phyloP scores from a whole-genome alignment of 2,329 filamentous ascomycete species.

The Ophiostoma sp. region DNA sequence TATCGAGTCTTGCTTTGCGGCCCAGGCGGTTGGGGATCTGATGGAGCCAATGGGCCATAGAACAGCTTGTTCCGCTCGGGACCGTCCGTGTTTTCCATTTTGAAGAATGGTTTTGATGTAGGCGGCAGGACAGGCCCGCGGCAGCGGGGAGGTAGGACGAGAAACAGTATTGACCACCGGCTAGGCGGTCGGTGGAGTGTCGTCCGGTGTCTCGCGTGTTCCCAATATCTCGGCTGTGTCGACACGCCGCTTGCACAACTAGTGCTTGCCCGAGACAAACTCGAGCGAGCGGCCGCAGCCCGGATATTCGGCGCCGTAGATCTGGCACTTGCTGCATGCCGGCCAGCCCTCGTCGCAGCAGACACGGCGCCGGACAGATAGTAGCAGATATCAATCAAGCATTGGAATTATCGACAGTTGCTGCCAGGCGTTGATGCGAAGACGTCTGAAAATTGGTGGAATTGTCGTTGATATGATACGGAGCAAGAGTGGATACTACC shows the following conservation, averaged over 20 bases:
- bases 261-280: conserved; percentile 39
- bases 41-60: conserved; percentile 29
- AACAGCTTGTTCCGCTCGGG: conserved; percentile 18
- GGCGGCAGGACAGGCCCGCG: conserved; percentile 30
- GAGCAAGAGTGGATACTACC: background rate
- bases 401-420: background rate
- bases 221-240: background rate
- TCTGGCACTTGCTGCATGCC: conserved; percentile 37
- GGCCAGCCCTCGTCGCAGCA: conserved; percentile 45
- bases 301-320: conserved; percentile 34
- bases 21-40: conserved; percentile 33
- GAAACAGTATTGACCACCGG: background rate
- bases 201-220: background rate
- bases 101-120: conserved; percentile 33
- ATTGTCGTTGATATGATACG: background rate
- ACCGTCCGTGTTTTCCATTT: conserved; percentile 23
- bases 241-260: conserved; percentile 29
- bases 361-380: conserved; percentile 39
- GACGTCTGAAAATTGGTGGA: too few relatives aligned
- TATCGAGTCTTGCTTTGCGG: conserved; percentile 35
- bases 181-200: background rate
- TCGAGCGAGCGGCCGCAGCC: conserved; percentile 35
- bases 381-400: conserved; percentile 22
- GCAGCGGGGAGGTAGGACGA: background rate
- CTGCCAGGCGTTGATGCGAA: too few relatives aligned